A percentile compares a stretch with the other conserved stretches of the same genome.
Evolutionary conservation across 352 stramenopile species (phyloP).

Genomic region (Phytophthora litchii): DNA sequence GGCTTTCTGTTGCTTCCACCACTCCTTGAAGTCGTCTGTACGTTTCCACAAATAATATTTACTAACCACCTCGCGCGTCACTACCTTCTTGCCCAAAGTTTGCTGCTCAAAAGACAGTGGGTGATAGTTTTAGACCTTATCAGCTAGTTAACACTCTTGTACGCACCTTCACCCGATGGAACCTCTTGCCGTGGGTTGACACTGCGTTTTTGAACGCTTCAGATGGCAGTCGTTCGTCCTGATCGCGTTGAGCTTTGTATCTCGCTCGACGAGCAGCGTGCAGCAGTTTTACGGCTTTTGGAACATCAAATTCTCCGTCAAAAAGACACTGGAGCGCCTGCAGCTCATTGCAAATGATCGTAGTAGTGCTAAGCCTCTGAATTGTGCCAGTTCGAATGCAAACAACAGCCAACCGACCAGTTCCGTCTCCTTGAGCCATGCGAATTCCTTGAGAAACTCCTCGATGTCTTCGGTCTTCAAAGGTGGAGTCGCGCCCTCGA

Average conservation of each 20-base stretch:
- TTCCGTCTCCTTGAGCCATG: slow-evolving; percentile 60
- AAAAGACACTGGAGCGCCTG: slow-evolving; percentile 71
- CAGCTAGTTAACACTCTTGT: background rate
- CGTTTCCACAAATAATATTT: slow-evolving; percentile 79
- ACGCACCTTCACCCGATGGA: slow-evolving; percentile 62
- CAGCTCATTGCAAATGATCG: background rate
- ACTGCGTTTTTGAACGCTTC: slow-evolving; percentile 55
- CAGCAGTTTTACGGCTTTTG: slow-evolving; percentile 47
- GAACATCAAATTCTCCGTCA: slow-evolving; percentile 56
- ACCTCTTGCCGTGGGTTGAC: slow-evolving; percentile 58
- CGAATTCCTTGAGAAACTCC: slow-evolving; percentile 57
- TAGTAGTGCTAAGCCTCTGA: background rate
- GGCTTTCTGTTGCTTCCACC: slow-evolving; percentile 42
- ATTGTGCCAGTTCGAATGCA: slow-evolving; percentile 2
- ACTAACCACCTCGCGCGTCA: slow-evolving; percentile 55
- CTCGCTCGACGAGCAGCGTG: slow-evolving; percentile 36
- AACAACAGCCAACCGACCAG: slow-evolving; percentile 37
- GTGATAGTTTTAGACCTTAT: background rate
- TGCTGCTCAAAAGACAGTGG: slow-evolving; percentile 40
- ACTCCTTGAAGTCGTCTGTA: slow-evolving; percentile 54
- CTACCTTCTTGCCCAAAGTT: slow-evolving; percentile 41
- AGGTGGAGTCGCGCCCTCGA: slow-evolving; percentile 13
- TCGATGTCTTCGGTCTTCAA: slow-evolving; percentile 45
- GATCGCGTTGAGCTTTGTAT: slow-evolving; percentile 28
- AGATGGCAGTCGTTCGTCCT: slow-evolving; percentile 35